phyloP scores from a whole-genome alignment of 2,329 filamentous ascomycete species.

The Dothistroma pini region DNA sequence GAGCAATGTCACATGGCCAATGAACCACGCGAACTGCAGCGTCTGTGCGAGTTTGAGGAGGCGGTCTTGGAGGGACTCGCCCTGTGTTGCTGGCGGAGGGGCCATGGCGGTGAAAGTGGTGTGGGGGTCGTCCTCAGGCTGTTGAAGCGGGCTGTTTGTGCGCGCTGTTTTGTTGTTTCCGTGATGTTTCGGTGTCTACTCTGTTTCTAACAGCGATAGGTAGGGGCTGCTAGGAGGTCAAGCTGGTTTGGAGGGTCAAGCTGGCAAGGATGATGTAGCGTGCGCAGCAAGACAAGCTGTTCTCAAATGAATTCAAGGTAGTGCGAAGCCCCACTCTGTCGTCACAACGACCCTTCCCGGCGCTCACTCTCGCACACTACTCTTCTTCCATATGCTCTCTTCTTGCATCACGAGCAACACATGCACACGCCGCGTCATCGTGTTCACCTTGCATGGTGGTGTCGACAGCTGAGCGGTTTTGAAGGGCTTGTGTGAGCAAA shows the following conservation, averaged over 20 bases:
- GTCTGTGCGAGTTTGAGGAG: constrained; percentile 63
- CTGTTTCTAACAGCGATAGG: background rate
- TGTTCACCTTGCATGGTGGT: background rate
- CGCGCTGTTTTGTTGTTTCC: background rate
- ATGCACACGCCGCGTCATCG: background rate
- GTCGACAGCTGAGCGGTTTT: background rate
- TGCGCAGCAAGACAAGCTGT: background rate
- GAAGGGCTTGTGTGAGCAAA: no score
- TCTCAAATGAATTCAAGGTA: background rate
- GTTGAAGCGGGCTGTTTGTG: background rate
- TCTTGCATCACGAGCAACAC: background rate
- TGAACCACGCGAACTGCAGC: constrained; percentile 73
- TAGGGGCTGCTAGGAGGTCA: background rate
- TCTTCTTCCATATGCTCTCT: background rate
- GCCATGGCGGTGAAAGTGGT: constrained; percentile 14
- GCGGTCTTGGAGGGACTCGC: constrained; percentile 24
- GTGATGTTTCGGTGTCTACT: background rate
- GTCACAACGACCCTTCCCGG: background rate
- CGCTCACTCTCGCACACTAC: background rate
- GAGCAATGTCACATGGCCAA: constrained; percentile 81
- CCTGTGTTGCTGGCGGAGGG: constrained; percentile 17
- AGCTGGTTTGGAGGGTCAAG: background rate
- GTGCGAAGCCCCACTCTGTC: background rate
- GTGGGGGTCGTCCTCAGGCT: background rate
- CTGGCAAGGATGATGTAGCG: background rate